Percentiles rank a stretch among this genome's conserved stretches.
phyloP scores from a whole-genome alignment of 768 basidiomycete species.

The Fibroporia radiculosa region DNA sequence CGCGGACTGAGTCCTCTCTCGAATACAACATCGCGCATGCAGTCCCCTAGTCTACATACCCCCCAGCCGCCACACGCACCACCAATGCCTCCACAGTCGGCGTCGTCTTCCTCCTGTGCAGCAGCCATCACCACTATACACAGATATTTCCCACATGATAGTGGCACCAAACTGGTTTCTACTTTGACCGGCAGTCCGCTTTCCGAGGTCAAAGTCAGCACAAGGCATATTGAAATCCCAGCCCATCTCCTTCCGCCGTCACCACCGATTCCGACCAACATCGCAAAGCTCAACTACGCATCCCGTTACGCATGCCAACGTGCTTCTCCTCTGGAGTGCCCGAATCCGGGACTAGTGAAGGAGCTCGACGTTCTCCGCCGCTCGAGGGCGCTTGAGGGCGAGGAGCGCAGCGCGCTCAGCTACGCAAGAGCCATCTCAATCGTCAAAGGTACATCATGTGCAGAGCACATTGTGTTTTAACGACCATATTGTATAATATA shows the following conservation, averaged over 20 bases:
- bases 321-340: constrained; percentile 57
- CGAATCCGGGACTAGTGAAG: constrained; percentile 55
- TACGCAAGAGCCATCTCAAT: constrained; percentile 72
- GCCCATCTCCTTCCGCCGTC: constrained; percentile 15
- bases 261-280: constrained; percentile 13
- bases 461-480: no score
- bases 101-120: constrained; percentile 1
- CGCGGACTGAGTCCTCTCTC: not conserved
- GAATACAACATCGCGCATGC: not conserved
- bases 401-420: constrained; percentile 57
- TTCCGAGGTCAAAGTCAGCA: no score
- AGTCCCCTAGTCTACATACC: not conserved
- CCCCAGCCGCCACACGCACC: not conserved
- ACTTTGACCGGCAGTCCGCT: no score
- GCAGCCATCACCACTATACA: no score
- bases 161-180: no score
- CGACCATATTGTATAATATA: no score
- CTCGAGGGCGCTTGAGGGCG: constrained; percentile 57
- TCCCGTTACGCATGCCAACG: constrained; percentile 53
- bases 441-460: constrained; percentile 20
- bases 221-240: constrained; percentile 11
- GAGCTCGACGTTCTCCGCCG: constrained; percentile 53
- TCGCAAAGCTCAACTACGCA: constrained; percentile 20
- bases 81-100: constrained; percentile 6
- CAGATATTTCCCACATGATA: no score